Evolutionary conservation across 805 yeast genomes (phyloP), one percentile per base, ranked within the genome.

Genomic region (Sungouiozyma ichnusensis): DNA sequence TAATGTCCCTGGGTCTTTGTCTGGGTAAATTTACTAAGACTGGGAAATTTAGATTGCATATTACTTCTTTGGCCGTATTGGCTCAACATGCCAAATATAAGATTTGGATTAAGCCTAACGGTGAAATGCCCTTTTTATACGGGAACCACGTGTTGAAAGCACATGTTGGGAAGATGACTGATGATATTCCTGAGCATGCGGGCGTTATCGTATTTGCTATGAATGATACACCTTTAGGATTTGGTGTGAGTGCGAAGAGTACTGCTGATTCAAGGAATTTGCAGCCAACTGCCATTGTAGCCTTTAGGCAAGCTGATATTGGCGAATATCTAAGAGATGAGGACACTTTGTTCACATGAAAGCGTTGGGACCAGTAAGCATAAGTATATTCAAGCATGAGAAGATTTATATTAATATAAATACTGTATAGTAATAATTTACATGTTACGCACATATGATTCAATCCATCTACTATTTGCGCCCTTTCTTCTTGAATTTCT

Each of bases 321-420:
- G 98, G 98, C 49, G 98, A 92, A 65, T 92, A 86, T 58, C 72
- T 92, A 58, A 87, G 98, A 74, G 97, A 92, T 57, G 98, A 92
- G 71, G 97, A 92, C 64, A 86, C 96, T 34, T 67, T 90, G 51
- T 90, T 90, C 59, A 85, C 96, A 19, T 87, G 69, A 55, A 20
- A n/a, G n/a, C n/a, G n/a, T n/a, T n/a, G 31, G 16, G 11, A 20
- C 15, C n/a, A 20, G 20, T 33, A 14, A 17, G 15, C 14, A 9
- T 36, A n/a, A 20, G 16, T 36, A 18, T 35, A 35, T n/a, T n/a
- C n/a, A n/a, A n/a, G n/a, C n/a, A n/a, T n/a, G n/a, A n/a, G n/a
- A n/a, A n/a, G n/a, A n/a, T n/a, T n/a, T n/a, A n/a, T 35, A 38
- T 33, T 42, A 42, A 38, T 38, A 29, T 16, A 35, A n/a, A 17